Conservation (phyloP, 768 basidiomycete species). For the Holtermannia corniformis region DNA sequence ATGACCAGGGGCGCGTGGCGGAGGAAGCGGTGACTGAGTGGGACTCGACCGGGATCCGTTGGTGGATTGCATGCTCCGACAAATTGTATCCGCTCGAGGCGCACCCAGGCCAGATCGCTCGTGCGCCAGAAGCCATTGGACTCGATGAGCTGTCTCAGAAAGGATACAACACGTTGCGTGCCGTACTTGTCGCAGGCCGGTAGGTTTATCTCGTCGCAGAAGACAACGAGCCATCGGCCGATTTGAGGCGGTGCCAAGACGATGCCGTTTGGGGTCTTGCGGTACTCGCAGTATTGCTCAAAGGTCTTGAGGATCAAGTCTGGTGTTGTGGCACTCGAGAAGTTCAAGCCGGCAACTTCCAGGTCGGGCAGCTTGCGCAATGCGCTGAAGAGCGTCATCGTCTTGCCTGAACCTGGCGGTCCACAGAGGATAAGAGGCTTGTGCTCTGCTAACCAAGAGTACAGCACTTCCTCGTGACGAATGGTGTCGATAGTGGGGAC, state of each 20-base stretch:
- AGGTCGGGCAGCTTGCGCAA: slow-evolving; percentile 94
- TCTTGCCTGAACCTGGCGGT: slow-evolving; percentile 99
- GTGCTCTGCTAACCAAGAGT: slow-evolving; percentile 98
- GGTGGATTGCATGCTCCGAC: slow-evolving; percentile 99
- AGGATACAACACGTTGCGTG: slow-evolving; percentile 96
- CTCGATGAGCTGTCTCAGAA: slow-evolving; percentile 93
- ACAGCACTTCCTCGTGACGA: slow-evolving; percentile 94
- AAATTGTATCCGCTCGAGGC: slow-evolving; percentile 96
- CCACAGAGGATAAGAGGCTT: slow-evolving; percentile 97
- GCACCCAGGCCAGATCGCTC: slow-evolving; percentile 92
- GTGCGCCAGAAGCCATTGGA: slow-evolving; percentile 89
- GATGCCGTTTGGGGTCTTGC: slow-evolving; percentile 97
- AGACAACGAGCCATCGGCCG: slow-evolving; percentile 97
- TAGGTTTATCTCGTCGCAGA: slow-evolving; percentile 98
- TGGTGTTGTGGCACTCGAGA: slow-evolving; percentile 96
- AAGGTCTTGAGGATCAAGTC: slow-evolving; percentile 98
- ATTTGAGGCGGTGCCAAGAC: slow-evolving; percentile 88
- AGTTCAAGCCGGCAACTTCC: slow-evolving; percentile 98
- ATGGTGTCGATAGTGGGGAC: slow-evolving; percentile 98
- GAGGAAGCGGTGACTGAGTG: slow-evolving; percentile 91
- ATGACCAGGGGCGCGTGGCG: slow-evolving; percentile 94
- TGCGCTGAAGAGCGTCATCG: slow-evolving; percentile 98
- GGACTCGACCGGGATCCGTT: slow-evolving; percentile 98
- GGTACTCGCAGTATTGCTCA: slow-evolving; percentile 98
- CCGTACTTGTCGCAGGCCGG: slow-evolving; percentile 97